Conservation (phyloP, 495 filamentous ascomycete genomes). For the Aspergillus coremiiformis region DNA sequence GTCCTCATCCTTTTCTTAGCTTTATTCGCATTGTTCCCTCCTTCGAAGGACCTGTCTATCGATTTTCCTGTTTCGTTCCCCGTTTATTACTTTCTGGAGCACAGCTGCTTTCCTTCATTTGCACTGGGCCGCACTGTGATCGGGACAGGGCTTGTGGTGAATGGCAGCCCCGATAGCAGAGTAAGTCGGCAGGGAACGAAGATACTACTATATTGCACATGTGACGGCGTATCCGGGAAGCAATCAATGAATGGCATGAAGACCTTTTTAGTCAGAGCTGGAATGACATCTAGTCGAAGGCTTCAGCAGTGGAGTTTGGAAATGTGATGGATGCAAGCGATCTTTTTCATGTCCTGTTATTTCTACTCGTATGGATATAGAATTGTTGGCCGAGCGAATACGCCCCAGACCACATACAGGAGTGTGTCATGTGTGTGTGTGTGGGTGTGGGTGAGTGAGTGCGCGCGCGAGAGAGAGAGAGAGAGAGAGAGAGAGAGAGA, state of each 20-base stretch:
- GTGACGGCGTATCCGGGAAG: conserved; percentile 13
- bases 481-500: background rate
- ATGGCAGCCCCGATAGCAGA: background rate
- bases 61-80: background rate
- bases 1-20: too few relatives aligned
- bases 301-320: conserved; percentile 12
- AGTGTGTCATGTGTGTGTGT: too few relatives aligned
- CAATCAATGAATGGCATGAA: conserved; percentile 6
- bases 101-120: background rate
- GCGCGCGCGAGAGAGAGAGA: background rate
- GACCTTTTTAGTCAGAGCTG: conserved; percentile 5
- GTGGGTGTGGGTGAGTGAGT: too few relatives aligned
- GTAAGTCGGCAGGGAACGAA: background rate
- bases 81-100: background rate
- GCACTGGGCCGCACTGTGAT: background rate
- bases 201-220: conserved; percentile 5
- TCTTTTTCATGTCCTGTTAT: conserved; percentile 6
- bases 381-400: conserved; percentile 11
- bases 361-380: conserved; percentile 16
- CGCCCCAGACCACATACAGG: background rate
- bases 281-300: conserved; percentile 4
- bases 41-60: background rate
- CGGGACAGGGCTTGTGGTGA: background rate
- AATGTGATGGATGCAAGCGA: conserved; percentile 11
- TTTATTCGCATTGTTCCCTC: too few relatives aligned